These are phyloP conservation scores for Neonectria magnoliae DNA, from an alignment of 2,329 filamentous ascomycete genomes.

Conservation along the genomic window DNA sequence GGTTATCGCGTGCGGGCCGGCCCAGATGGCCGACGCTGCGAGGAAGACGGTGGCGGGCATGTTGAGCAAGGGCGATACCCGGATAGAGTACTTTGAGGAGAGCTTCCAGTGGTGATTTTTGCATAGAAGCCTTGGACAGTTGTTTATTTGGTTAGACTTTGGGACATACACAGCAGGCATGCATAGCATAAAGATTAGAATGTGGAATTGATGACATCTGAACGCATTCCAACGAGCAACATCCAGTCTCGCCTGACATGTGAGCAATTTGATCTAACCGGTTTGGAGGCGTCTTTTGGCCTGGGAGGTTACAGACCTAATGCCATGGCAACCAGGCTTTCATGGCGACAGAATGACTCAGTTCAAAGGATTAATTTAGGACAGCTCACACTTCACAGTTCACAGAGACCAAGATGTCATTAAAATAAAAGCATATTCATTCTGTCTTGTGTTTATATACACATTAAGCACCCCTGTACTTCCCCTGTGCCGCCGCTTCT, in stretches of 20 bases:
- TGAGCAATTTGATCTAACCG: too few species aligned
- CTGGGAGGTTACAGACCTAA: not conserved
- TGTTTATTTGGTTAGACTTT: not conserved
- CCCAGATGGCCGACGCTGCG: constrained; percentile 56
- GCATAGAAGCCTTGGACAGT: too few species aligned
- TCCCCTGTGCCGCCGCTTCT: not conserved
- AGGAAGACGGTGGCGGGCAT: constrained; percentile 48
- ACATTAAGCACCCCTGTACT: constrained; percentile 22
- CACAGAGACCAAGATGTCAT: not conserved
- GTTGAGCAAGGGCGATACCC: constrained; percentile 39
- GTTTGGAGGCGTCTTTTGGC: not conserved
- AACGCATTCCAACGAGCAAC: not conserved
- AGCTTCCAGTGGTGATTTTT: constrained; percentile 53
- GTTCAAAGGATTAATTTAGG: not conserved
- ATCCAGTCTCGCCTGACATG: not conserved
- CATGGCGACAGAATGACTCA: not conserved
- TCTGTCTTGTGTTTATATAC: constrained; percentile 23
- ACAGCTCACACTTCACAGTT: not conserved
- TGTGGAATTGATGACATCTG: not conserved
- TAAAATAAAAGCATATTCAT: constrained; percentile 8
- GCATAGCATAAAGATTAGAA: not conserved
- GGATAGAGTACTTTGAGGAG: constrained; percentile 56
- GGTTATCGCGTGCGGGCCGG: constrained; percentile 57
- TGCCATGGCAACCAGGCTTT: not conserved
- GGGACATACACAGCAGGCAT: not conserved